A percentile compares a stretch with the other conserved stretches of the same genome.
Conservation (phyloP, 768 basidiomycete species). For the Xerocomellus amylosporus region DNA sequence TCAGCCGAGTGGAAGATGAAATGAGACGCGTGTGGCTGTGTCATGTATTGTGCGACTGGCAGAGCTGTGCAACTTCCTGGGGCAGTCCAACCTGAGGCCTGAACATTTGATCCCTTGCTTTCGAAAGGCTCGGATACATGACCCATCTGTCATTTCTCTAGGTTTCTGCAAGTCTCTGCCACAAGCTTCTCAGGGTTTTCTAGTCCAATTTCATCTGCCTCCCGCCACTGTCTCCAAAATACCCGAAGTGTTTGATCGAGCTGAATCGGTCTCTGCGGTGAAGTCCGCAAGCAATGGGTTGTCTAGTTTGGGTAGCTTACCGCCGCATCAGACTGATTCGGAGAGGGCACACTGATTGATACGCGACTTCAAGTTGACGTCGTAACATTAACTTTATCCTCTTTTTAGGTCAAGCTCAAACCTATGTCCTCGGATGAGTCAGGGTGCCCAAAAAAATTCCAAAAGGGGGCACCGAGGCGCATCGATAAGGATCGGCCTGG, state of each 20-base stretch:
- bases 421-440: constrained; percentile 22
- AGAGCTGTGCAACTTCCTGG: background rate
- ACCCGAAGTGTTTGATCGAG: constrained; percentile 22
- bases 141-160: background rate
- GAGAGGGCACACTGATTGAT: constrained; percentile 5
- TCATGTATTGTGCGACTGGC: too few species aligned
- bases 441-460: background rate
- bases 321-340: constrained; percentile 12
- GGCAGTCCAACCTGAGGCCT: too few species aligned
- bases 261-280: constrained; percentile 9
- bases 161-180: background rate
- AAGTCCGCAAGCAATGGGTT: background rate
- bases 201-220: background rate
- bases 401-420: constrained; percentile 1
- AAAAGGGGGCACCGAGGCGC: constrained; percentile 22
- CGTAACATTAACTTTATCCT: constrained; percentile 20
- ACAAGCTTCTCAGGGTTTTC: background rate
- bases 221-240: background rate
- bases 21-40: background rate
- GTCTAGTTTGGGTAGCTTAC: constrained; percentile 1
- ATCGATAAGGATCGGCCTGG: constrained; percentile 32
- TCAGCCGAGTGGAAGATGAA: background rate
- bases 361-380: constrained; percentile 14
- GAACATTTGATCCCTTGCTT: background rate
- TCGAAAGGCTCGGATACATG: background rate